phyloP scores from a whole-genome alignment of 2,329 filamentous ascomycete genomes.

The Penicillium fuscoglaucum region DNA sequence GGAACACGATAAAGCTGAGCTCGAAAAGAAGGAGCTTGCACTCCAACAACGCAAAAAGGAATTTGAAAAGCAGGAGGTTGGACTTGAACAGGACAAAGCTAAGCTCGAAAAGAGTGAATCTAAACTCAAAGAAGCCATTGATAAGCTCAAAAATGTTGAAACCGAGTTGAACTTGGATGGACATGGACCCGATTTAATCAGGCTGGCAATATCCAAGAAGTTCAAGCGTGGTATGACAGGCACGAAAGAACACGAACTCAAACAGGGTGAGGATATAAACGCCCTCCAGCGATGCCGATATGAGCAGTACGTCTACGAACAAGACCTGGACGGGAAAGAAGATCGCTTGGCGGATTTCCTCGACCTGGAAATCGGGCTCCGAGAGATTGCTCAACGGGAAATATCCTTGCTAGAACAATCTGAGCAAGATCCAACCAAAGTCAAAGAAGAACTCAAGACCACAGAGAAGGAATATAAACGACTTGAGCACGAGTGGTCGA shows the following conservation, averaged over 20 bases:
- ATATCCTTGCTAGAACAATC: background rate
- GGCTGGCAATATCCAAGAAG: background rate
- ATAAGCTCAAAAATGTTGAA: background rate
- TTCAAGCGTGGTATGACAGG: background rate
- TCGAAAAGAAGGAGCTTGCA: background rate
- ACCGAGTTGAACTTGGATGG: background rate
- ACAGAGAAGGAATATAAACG: background rate
- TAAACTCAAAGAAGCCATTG: background rate
- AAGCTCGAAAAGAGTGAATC: background rate
- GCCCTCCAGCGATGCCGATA: background rate
- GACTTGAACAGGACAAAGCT: background rate
- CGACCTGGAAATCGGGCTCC: background rate
- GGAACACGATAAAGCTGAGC: too few species aligned
- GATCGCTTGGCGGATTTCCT: background rate
- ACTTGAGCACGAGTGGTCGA: background rate
- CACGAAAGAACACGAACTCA: background rate
- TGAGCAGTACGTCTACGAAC: background rate
- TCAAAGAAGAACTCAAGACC: background rate
- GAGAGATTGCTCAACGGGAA: background rate
- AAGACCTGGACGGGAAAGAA: background rate
- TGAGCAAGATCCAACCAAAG: background rate
- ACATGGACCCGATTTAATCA: background rate
- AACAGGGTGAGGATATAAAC: background rate
- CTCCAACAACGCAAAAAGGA: background rate
- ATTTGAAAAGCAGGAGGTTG: background rate